Base-by-base conservation (phyloP, 2,329 filamentous ascomycete species). In the Dothistroma septosporum region DNA sequence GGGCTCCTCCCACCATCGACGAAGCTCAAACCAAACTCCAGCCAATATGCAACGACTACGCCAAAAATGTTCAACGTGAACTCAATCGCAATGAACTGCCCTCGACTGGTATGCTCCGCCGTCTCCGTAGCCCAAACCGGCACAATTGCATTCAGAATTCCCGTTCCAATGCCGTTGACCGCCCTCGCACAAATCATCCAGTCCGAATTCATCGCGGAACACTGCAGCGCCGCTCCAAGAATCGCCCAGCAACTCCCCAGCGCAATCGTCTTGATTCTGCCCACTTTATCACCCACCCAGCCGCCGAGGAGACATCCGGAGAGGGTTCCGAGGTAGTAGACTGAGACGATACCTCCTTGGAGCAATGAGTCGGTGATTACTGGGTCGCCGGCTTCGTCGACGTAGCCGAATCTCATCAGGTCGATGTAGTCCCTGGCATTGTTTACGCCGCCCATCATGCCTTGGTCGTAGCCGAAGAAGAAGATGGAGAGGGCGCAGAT, bases 31-130 rank as follows among this genome's bases (percentile, higher is more conserved):
- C 50, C 67, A 59, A 66, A 78, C 55, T 77, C 76, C 10, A 79
- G 66, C 76, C 76, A 79, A 63, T 74, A 74, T 5, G 72, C 72
- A 4, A 73, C 71, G 9, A 78, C 21, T 0, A 89, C 85, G 68
- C 87, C 87, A 53, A 89, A 85, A 62, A 90, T 89, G 69, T 90
- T 91, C 9, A 90, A 74, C 0, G 87, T 90, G 64, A 91, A 90
- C 68, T 90, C 87, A 48, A 68, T 61, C 31, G 61, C 61, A 48
- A 69, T 64, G 48, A 72, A 72, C 24, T 65, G 81, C 6, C 88
- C 88, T 46, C 88, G 82, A 1, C 83, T 86, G 0, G 82, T 88
- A 68, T 89, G 85, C 44, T 87, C 83, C 0, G 86, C 84, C 0
- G 85, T 87, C 73, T 90, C 88, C 0, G 87, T 87, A 0, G 86